Conservation (phyloP, 176 grass and related monocot genomes). For the Phoenix dactylifera region DNA sequence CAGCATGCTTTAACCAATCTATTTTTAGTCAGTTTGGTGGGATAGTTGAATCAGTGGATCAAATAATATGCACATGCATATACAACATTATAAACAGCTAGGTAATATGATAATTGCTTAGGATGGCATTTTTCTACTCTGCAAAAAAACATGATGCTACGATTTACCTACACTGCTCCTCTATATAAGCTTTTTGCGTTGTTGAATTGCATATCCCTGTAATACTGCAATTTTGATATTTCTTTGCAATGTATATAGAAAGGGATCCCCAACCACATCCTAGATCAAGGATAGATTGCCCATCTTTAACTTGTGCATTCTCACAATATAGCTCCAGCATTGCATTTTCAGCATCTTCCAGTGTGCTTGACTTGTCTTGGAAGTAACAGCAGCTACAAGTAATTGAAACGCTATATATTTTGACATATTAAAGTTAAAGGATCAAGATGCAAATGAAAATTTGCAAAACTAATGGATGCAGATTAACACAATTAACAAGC, state of each 20-base stretch:
- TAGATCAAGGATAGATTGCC: conserved; percentile 65
- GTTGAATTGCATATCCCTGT: conserved; percentile 94
- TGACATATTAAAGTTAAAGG: no score
- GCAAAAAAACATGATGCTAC: no score
- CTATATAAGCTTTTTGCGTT: conserved; percentile 79
- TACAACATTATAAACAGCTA: no score
- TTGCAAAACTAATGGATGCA: no score
- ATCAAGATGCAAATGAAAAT: no score
- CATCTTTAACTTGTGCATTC: conserved; percentile 73
- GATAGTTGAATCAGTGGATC: no score
- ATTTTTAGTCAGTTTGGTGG: no score
- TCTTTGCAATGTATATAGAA: conserved; percentile 69
- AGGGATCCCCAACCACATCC: conserved; percentile 96
- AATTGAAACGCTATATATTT: conserved; percentile 5
- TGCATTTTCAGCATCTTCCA: conserved; percentile 78
- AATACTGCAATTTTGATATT: conserved; percentile 56
- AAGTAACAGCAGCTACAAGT: conserved; percentile 77
- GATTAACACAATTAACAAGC: no score
- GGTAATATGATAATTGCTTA: no score
- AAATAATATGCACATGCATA: no score
- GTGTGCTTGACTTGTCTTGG: conserved; percentile 45
- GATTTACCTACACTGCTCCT: conserved; percentile 67
- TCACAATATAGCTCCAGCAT: conserved; percentile 88
- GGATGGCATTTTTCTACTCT: no score
- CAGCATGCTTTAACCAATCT: no score